Evolutionary conservation across 768 basidiomycete genomes (phyloP), one percentile per base, ranked within the genome.

Genomic region (Hygrocybe punicea): DNA sequence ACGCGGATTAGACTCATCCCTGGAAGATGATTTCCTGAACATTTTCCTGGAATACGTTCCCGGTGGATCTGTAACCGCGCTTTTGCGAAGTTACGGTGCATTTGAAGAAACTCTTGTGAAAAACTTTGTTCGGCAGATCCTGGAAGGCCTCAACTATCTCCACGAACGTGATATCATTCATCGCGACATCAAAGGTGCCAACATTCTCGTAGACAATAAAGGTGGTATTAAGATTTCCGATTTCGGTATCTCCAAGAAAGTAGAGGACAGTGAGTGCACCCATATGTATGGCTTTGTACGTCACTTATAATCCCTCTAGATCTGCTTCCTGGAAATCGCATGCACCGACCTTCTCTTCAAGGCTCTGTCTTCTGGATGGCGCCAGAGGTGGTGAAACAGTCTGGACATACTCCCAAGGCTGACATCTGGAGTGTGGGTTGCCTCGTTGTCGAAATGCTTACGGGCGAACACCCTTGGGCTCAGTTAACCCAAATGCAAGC

Each of bases 361-460:
- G 97, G 97, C 2, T 97, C 94, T 1, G 95, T 98, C 10, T 98
- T 97, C 73, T 98, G 96, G 96, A 98, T 98, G 96, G 96, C 96
- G 0, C 96, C 96, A 0, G 96, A 98, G 72, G 93, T 98, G 17
- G 97, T 98, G 58, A 95, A 95, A 67, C 97, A 99, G 75, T 93
- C 87, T 23, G 83, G 86, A 0, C 92, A 97, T 67, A 95, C 93
- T 9, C 81, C 79, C 58, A 95, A 95, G 67, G 93, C 94, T 6
- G 95, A 97, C 69, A 95, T 97, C 54, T 98, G 95, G 95, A 92
- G 91, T 68, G 87, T 98, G 1, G 94, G 94, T 1, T 96, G 94
- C 70, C 74, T 98, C 47, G 87, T 97, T 23, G 92, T 98, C 11
- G 94, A 98, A 71, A 98, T 98, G 94, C 77, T 97, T 54, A 98